Conservation (phyloP, 192 early-diverging fungal genomes). For the Rhizoclosmatium globosum region DNA sequence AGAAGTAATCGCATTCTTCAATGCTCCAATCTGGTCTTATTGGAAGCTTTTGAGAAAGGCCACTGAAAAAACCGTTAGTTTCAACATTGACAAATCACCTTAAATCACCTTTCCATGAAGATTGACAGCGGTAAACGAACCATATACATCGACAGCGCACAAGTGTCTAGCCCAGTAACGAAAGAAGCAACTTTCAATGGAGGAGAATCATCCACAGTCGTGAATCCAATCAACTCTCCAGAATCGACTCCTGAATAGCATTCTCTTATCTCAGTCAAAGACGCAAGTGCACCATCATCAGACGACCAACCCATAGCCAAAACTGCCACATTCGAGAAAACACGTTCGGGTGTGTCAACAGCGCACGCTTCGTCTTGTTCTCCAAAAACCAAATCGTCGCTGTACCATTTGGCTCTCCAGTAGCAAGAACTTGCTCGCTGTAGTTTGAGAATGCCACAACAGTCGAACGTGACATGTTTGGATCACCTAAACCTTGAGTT, state of each 20-base stretch:
- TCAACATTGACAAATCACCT: background rate
- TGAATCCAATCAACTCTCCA: conserved; percentile 45
- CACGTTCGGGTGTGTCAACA: conserved; percentile 31
- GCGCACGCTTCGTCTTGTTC: background rate
- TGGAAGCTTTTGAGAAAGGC: conserved; percentile 28
- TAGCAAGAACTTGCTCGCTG: conserved; percentile 29
- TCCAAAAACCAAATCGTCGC: conserved; percentile 35
- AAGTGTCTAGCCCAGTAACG: conserved; percentile 36
- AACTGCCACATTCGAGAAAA: background rate
- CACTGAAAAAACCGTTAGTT: conserved; percentile 14
- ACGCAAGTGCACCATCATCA: conserved; percentile 37
- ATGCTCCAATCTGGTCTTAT: conserved; percentile 26
- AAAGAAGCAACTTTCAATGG: conserved; percentile 35
- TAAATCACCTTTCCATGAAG: conserved; percentile 37
- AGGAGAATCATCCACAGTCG: conserved; percentile 42
- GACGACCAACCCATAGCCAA: conserved; percentile 28
- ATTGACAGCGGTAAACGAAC: conserved; percentile 30
- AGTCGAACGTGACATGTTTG: conserved; percentile 23
- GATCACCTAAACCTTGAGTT: background rate
- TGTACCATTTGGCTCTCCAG: conserved; percentile 29
- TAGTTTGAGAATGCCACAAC: conserved; percentile 32
- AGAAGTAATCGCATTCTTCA: conserved; percentile 13
- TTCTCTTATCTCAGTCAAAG: conserved; percentile 35
- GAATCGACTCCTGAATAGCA: conserved; percentile 29
- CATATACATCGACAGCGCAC: conserved; percentile 31